These are phyloP conservation scores for Borovskyia barvae DNA, from an alignment of 208 protist genomes.

Conservation along the genomic window DNA sequence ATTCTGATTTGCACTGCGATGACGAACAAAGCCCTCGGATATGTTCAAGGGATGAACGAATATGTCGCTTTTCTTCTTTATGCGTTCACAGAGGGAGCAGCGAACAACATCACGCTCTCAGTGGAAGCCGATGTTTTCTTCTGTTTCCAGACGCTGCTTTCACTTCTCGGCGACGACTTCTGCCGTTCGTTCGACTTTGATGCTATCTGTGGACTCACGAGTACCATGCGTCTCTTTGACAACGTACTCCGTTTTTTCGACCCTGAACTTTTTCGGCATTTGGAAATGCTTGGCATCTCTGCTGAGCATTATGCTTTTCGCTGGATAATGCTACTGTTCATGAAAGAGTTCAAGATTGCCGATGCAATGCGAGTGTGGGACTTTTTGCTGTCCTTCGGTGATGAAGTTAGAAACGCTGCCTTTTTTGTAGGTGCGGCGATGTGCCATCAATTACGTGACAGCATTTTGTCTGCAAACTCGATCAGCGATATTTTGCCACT, in stretches of 20 bases:
- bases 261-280: conserved; percentile 43
- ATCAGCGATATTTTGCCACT: conserved; percentile 56
- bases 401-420: conserved; percentile 40
- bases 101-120: conserved; percentile 18
- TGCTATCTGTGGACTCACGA: conserved; percentile 45
- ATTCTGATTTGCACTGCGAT: conserved; percentile 66
- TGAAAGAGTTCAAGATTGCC: conserved; percentile 81
- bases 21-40: conserved; percentile 72
- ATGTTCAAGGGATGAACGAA: conserved; percentile 88
- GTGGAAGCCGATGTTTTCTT: conserved; percentile 74
- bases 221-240: conserved; percentile 62
- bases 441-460: conserved; percentile 39
- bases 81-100: conserved; percentile 46
- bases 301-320: conserved; percentile 78
- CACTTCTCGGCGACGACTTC: conserved; percentile 74
- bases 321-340: conserved; percentile 87
- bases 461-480: conserved; percentile 31
- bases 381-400: conserved; percentile 77
- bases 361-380: conserved; percentile 84
- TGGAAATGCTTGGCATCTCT: conserved; percentile 37
- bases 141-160: conserved; percentile 74
- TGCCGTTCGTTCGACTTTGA: conserved; percentile 60
- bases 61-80: conserved; percentile 73
- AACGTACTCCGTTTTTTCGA: conserved; percentile 67
- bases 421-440: conserved; percentile 67